phyloP scores from a whole-genome alignment of 164 flowering plant species.

The Tetracentron sinense region DNA sequence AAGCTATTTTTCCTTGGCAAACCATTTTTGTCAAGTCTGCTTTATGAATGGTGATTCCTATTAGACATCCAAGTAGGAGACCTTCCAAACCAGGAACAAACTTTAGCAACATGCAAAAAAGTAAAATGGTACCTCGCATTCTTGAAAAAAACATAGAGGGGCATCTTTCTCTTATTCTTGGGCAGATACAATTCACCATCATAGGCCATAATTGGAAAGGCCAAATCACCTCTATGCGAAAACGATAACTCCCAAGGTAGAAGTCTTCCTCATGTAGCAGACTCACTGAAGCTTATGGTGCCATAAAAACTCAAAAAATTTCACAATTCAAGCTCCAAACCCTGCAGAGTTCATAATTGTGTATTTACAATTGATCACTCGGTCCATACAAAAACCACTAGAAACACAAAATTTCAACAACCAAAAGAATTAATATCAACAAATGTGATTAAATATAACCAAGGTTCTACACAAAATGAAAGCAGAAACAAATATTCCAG shows the following conservation, averaged over 20 bases:
- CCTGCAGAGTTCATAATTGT: not conserved
- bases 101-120: not conserved
- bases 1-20: no score
- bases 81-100: not conserved
- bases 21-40: no score
- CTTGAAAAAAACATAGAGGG: constrained; percentile 33
- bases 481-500: not conserved
- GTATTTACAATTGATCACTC: no score
- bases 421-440: no score
- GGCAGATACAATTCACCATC: constrained; percentile 20
- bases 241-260: not conserved
- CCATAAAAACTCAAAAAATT: not conserved
- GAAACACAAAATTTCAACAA: no score
- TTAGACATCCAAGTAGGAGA: not conserved
- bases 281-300: not conserved
- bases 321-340: not conserved
- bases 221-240: not conserved
- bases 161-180: constrained; percentile 17
- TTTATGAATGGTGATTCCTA: not conserved
- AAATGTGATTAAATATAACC: not conserved
- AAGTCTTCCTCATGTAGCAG: not conserved
- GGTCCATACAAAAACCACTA: not conserved
- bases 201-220: constrained; percentile 17
- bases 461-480: not conserved
- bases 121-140: constrained; percentile 38